Evolutionary conservation across 768 basidiomycete species (phyloP), one percentile per base, ranked within the genome.

Genomic region (Termitomyces eurrhizus): DNA sequence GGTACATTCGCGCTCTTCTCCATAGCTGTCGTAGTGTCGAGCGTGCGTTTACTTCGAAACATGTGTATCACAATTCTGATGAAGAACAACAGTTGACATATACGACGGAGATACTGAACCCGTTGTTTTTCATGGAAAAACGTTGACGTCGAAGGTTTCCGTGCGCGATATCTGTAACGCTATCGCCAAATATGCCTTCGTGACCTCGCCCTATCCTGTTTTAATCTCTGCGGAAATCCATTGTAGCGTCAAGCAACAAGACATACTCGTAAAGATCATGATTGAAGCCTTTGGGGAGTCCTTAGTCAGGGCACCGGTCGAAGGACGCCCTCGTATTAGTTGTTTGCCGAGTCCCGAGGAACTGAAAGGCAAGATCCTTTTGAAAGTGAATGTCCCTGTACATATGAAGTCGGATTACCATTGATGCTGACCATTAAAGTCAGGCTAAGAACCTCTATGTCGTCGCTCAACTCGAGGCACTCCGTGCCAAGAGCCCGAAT

Each of bases 11-110:
- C 0, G 95, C 95, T 1, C 76, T 98, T 44, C 78, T 97, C 45
- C 91, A 90, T 53, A 85, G 92, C 39, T 96, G 95, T 70, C 83
- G 95, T n/a, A 93, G 91, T 58, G 95, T 98, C 33, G 95, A 98
- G 73, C 72, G 95, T 95, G 66, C 64, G 90, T 81, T 44, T 52
- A 35, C 49, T 18, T 49, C 36, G 29, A 7, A 39, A 33, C 39
- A 53, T 49, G 18, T n/a, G 24, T 42, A 2, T 33, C 24, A 39
- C 51, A 8, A 49, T 50, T 37, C 55, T 33, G 49, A 59, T 56
- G 44, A 61, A 61, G 14, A 13, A 29, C 16, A 57, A 39, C 42
- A 98, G 95, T 98, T 67, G 96, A 98, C 66, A 86, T 95, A 46
- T 97, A 88, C 69, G 93, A 97, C 63, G 95, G 95, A 12, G 90